These are phyloP conservation scores for Talinum fruticosum DNA, from an alignment of 148 eudicot genomes.

Conservation along the genomic window DNA sequence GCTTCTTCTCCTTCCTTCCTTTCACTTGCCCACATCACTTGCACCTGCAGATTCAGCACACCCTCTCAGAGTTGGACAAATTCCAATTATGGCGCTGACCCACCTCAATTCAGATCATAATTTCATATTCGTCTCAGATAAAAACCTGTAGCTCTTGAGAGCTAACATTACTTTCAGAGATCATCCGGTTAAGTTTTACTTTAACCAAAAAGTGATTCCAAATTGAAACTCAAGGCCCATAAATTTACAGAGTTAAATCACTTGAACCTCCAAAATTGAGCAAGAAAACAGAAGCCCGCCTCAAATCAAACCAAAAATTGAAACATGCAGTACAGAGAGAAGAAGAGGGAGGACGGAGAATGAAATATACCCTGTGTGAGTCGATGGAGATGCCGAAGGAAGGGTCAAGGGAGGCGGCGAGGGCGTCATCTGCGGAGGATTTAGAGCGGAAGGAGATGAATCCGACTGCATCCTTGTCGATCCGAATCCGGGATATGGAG, in stretches of 20 bases:
- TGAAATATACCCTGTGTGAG: constrained; percentile 55
- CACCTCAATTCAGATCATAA: not conserved
- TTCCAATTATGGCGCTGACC: not conserved
- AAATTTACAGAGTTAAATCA: not conserved
- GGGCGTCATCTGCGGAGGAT: constrained; percentile 56
- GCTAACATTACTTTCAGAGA: too few species aligned
- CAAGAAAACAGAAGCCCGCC: too few species aligned
- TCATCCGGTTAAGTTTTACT: too few species aligned
- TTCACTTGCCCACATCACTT: constrained; percentile 72
- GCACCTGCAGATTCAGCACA: constrained; percentile 40
- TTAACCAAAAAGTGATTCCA: too few species aligned
- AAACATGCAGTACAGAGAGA: not conserved
- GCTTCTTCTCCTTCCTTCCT: constrained; percentile 42
- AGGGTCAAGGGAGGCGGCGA: constrained; percentile 55
- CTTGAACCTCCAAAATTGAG: too few species aligned
- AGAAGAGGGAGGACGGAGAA: not conserved
- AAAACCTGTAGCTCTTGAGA: too few species aligned
- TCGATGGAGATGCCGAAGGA: constrained; percentile 63
- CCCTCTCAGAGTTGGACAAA: not conserved
- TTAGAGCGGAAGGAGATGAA: constrained; percentile 59
- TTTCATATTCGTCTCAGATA: not conserved
- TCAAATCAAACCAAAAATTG: not conserved
- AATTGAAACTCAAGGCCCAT: not conserved
- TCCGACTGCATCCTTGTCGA: constrained; percentile 52
- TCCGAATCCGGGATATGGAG: constrained; percentile 47